Percentiles rank a stretch among this genome's conserved stretches.
These are phyloP conservation scores for Phanerochaete sordida DNA, from an alignment of 768 basidiomycete genomes.

Conservation along the genomic window DNA sequence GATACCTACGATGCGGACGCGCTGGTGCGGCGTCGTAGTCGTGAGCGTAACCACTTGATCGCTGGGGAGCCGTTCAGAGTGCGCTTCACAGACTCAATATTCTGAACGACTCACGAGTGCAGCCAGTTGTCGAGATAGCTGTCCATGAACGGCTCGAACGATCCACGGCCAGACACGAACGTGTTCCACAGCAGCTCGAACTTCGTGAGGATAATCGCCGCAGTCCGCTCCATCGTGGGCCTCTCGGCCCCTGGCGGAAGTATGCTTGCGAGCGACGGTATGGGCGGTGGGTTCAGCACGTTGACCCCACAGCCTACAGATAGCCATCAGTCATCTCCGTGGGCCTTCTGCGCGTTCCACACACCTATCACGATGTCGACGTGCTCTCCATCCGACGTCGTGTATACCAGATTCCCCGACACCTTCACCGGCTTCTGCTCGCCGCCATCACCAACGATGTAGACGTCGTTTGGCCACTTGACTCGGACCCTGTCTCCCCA, in stretches of 20 bases:
- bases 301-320: slow-evolving; percentile 84
- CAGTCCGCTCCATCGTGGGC: slow-evolving; percentile 70
- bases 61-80: slow-evolving; percentile 33
- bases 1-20: slow-evolving; percentile 79
- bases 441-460: slow-evolving; percentile 57
- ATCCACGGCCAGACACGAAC: slow-evolving; percentile 64
- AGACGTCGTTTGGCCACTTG: slow-evolving; percentile 98
- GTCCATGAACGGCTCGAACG: slow-evolving; percentile 79
- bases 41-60: slow-evolving; percentile 83
- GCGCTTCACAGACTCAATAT: background rate
- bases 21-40: slow-evolving; percentile 62
- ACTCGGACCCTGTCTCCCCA: slow-evolving; percentile 62
- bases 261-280: slow-evolving; percentile 77
- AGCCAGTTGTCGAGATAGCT: slow-evolving; percentile 83
- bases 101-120: slow-evolving; percentile 61
- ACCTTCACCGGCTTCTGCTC: slow-evolving; percentile 66
- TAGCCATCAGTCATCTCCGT: background rate
- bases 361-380: slow-evolving; percentile 81
- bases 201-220: slow-evolving; percentile 67
- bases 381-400: slow-evolving; percentile 68
- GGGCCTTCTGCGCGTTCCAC: slow-evolving; percentile 19
- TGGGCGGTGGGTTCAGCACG: slow-evolving; percentile 76
- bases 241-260: slow-evolving; percentile 30
- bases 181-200: slow-evolving; percentile 79
- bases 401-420: slow-evolving; percentile 90